Percentiles rank a stretch among this genome's conserved stretches.
Conservation (phyloP, 1,284 basidiomycete genomes). For the Sparassis latifolia region DNA sequence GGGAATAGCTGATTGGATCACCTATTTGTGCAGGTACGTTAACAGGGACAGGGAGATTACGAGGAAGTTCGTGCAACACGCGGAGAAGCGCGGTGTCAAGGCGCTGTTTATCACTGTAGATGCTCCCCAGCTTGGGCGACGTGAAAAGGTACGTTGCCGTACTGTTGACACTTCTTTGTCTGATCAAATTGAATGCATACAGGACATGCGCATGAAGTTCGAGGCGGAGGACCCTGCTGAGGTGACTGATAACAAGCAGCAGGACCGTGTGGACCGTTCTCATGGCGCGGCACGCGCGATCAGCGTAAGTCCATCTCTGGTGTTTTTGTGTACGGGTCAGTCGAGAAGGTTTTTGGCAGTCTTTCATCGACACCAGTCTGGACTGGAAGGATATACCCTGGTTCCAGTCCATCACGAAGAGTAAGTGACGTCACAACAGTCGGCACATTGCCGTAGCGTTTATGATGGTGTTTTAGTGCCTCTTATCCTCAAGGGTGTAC, state of each 20-base stretch:
- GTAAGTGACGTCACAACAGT: conserved; percentile 30
- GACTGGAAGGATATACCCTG: conserved; percentile 85
- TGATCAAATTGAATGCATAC: not conserved
- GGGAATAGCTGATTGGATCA: not conserved
- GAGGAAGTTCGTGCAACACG: conserved; percentile 78
- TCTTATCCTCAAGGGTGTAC: conserved; percentile 88
- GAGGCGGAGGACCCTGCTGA: conserved; percentile 81
- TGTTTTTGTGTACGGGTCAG: not conserved
- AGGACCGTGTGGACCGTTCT: conserved; percentile 66
- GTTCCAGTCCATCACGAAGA: conserved; percentile 86
- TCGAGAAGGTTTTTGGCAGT: conserved; percentile 35
- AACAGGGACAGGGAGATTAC: conserved; percentile 82
- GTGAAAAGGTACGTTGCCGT: conserved; percentile 60
- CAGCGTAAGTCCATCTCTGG: conserved; percentile 43
- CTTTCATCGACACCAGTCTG: conserved; percentile 89
- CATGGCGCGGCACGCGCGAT: conserved; percentile 96
- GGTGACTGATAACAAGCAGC: conserved; percentile 40
- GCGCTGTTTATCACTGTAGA: conserved; percentile 89
- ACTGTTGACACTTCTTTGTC: conserved; percentile 1
- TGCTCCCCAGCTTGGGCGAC: conserved; percentile 85
- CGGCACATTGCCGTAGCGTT: not conserved
- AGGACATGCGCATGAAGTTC: conserved; percentile 96
- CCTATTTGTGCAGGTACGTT: conserved; percentile 56
- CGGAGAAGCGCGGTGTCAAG: conserved; percentile 80
- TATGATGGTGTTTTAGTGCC: conserved; percentile 53